Evolutionary conservation across 2,329 filamentous ascomycete species (phyloP).

Genomic region (Macrophomina pseudophaseolina): DNA sequence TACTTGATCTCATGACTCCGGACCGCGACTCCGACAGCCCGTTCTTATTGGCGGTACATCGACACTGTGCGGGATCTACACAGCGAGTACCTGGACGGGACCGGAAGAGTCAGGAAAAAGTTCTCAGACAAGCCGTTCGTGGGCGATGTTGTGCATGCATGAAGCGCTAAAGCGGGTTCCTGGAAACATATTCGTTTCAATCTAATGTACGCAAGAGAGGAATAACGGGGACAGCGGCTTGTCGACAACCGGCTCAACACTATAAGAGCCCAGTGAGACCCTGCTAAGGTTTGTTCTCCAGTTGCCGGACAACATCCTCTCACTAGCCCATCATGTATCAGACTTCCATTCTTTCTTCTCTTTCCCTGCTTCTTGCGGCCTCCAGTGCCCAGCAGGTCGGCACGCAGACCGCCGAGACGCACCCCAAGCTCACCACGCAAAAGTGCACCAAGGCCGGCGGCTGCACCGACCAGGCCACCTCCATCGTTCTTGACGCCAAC

Average conservation of each 20-base stretch:
- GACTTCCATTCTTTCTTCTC: conserved; percentile 45
- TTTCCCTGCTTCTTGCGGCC: conserved; percentile 45
- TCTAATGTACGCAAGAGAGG: neutral
- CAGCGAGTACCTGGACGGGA: neutral
- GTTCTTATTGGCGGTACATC: neutral
- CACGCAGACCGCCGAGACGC: conserved; percentile 46
- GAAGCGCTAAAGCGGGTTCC: conserved; percentile 6
- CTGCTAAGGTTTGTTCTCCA: neutral
- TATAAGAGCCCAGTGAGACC: neutral
- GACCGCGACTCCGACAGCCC: conserved; percentile 1
- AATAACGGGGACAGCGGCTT: neutral
- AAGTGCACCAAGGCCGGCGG: conserved; percentile 47
- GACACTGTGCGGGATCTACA: conserved; percentile 3
- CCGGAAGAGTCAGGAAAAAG: conserved; percentile 3
- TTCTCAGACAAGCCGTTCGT: neutral
- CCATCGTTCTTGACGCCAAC: conserved; percentile 53
- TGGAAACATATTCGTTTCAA: conserved; percentile 8
- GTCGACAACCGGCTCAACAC: neutral
- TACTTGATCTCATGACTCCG: conserved; percentile 13
- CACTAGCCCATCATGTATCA: conserved; percentile 42
- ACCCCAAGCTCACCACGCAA: conserved; percentile 48
- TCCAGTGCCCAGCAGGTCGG: conserved; percentile 50
- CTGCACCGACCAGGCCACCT: conserved; percentile 44
- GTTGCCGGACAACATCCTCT: conserved; percentile 20
- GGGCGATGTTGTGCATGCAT: conserved; percentile 12